Evolutionary conservation across 106 monocot species (phyloP).

Genomic region (Dactylorhiza incarnata): DNA sequence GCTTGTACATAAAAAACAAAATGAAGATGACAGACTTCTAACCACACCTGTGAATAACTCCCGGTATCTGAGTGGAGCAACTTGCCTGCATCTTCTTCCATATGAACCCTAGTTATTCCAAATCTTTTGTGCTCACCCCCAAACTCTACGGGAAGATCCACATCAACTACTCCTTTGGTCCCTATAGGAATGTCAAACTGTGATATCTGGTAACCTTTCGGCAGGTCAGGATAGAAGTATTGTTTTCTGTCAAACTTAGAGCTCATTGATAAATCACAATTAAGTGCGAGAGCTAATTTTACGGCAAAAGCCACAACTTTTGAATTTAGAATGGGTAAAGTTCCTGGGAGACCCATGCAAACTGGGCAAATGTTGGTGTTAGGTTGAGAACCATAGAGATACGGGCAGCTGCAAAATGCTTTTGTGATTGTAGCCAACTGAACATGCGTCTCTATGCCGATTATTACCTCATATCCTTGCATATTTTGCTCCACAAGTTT

Average conservation of each 20-base stretch:
- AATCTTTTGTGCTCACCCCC: slow-evolving; percentile 88
- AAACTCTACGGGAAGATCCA: slow-evolving; percentile 87
- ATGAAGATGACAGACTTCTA: not conserved
- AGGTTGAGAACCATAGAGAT: slow-evolving; percentile 66
- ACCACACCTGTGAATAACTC: slow-evolving; percentile 59
- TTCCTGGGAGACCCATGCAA: slow-evolving; percentile 89
- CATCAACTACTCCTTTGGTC: slow-evolving; percentile 52
- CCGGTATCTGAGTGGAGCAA: slow-evolving; percentile 61
- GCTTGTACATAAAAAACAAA: not conserved
- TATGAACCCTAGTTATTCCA: slow-evolving; percentile 91
- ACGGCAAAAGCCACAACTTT: slow-evolving; percentile 80
- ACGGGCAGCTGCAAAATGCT: slow-evolving; percentile 86
- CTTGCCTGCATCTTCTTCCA: slow-evolving; percentile 99
- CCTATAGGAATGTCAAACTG: slow-evolving; percentile 93
- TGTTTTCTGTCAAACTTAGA: slow-evolving; percentile 98
- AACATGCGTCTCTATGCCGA: slow-evolving; percentile 95
- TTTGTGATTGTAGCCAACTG: slow-evolving; percentile 82
- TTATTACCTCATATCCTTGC: slow-evolving; percentile 51
- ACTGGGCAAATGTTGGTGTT: slow-evolving; percentile 83
- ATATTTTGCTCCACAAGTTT: slow-evolving; percentile 5
- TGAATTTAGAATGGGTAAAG: slow-evolving; percentile 72
- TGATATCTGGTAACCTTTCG: slow-evolving; percentile 95
- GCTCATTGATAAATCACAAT: slow-evolving; percentile 48
- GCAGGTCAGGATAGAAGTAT: slow-evolving; percentile 96
- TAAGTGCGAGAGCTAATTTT: slow-evolving; percentile 75